These are phyloP conservation scores for Pseudomonodictys pantanalensis DNA, from an alignment of 495 filamentous ascomycete species.

Conservation along the genomic window DNA sequence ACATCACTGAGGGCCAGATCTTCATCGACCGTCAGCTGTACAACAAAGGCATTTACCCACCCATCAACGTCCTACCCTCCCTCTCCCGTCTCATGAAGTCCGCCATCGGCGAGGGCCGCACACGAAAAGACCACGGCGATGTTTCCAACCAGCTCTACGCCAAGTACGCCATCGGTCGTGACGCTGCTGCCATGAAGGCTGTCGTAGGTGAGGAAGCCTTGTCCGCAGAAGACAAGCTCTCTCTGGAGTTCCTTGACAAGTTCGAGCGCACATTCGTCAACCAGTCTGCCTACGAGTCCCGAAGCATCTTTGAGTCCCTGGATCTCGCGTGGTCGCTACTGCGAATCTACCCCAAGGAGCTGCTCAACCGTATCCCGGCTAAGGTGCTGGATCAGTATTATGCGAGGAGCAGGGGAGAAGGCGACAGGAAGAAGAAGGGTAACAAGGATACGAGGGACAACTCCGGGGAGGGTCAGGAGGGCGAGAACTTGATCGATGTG, in stretches of 20 bases:
- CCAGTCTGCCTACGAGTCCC: slow-evolving; percentile 87
- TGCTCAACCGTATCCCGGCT: slow-evolving; percentile 94
- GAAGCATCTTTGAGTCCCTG: slow-evolving; percentile 85
- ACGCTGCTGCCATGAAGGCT: slow-evolving; percentile 98
- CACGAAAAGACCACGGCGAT: slow-evolving; percentile 92
- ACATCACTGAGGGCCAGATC: slow-evolving; percentile 99
- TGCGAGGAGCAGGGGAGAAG: slow-evolving; percentile 63
- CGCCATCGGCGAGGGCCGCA: slow-evolving; percentile 94
- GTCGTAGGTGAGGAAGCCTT: slow-evolving; percentile 98
- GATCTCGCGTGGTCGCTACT: slow-evolving; percentile 95
- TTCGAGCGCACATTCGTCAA: slow-evolving; percentile 92
- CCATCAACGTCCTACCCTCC: slow-evolving; percentile 98
- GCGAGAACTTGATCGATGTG: slow-evolving; percentile 43
- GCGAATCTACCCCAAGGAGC: slow-evolving; percentile 92
- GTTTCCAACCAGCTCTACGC: slow-evolving; percentile 99
- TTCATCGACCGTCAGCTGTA: slow-evolving; percentile 91
- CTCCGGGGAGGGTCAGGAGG: slow-evolving; percentile 50
- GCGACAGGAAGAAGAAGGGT: slow-evolving; percentile 54
- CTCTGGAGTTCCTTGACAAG: slow-evolving; percentile 96
- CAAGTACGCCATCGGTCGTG: slow-evolving; percentile 98
- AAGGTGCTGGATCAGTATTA: slow-evolving; percentile 94
- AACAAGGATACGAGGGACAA: slow-evolving; percentile 65
- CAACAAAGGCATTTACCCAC: slow-evolving; percentile 97
- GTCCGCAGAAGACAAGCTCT: slow-evolving; percentile 93
- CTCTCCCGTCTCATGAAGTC: slow-evolving; percentile 99